A percentile compares a stretch with the other conserved stretches of the same genome.
Evolutionary conservation across 1,139 yeast species (phyloP).

Genomic region (Geotrichum aggregatum): DNA sequence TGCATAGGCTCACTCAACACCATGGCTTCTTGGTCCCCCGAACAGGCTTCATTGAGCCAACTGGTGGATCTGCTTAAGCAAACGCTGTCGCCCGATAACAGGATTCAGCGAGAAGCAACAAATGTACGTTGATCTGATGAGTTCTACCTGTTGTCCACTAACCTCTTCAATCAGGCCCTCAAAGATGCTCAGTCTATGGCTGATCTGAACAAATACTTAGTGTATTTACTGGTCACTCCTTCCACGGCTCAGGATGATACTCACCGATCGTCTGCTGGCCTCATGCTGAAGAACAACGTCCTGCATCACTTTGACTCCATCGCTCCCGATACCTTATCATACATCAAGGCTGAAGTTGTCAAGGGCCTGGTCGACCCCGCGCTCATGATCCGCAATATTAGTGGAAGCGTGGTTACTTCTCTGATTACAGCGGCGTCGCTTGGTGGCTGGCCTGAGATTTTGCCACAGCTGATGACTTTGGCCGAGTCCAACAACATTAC

Average conservation of each 20-base stretch:
- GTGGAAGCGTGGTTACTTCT: slow-evolving; percentile 87
- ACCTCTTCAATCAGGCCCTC: slow-evolving; percentile 45
- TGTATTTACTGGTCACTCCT: slow-evolving; percentile 61
- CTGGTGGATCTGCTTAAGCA: slow-evolving; percentile 60
- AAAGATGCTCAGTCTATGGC: slow-evolving; percentile 64
- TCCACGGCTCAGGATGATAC: slow-evolving; percentile 41
- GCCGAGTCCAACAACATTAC: slow-evolving; percentile 44
- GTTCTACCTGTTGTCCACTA: slow-evolving; percentile 6
- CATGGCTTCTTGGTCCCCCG: slow-evolving; percentile 53
- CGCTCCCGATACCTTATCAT: slow-evolving; percentile 44
- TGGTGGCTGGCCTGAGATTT: slow-evolving; percentile 66
- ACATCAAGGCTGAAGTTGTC: slow-evolving; percentile 57
- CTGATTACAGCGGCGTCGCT: slow-evolving; percentile 69
- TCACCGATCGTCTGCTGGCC: slow-evolving; percentile 87
- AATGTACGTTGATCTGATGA: slow-evolving; percentile 22
- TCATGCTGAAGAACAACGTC: slow-evolving; percentile 72
- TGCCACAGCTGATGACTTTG: slow-evolving; percentile 63
- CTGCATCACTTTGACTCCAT: slow-evolving; percentile 36
- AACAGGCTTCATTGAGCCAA: slow-evolving; percentile 56
- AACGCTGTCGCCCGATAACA: slow-evolving; percentile 56
- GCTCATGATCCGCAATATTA: slow-evolving; percentile 69
- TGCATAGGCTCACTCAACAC: not conserved
- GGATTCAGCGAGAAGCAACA: slow-evolving; percentile 52
- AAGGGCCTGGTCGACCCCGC: slow-evolving; percentile 63
- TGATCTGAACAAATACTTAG: slow-evolving; percentile 74